Percentiles rank a stretch among this genome's conserved stretches.
Conservation (phyloP, 768 basidiomycete genomes). For the Vararia minispora region DNA sequence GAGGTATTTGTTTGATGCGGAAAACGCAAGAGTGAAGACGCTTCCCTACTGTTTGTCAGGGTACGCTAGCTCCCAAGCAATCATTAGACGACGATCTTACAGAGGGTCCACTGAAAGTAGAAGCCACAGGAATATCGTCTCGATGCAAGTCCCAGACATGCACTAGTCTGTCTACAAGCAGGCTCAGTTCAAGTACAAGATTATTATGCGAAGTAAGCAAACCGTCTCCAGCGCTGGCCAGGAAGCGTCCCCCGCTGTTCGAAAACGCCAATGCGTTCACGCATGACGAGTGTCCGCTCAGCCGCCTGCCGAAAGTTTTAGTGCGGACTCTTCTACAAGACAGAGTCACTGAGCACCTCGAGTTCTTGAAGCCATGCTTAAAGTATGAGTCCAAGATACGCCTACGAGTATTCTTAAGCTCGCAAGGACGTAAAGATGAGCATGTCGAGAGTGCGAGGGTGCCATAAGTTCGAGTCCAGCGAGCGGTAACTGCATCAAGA, state of each 20-base stretch:
- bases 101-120: conserved; percentile 19
- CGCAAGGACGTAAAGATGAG: no score
- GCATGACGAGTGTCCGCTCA: conserved; percentile 24
- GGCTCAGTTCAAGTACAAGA: neutral
- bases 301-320: no score
- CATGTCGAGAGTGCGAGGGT: no score
- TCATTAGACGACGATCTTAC: conserved; percentile 12
- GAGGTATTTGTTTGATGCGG: conserved; percentile 49
- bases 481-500: no score
- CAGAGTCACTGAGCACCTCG: no score
- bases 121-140: conserved; percentile 17
- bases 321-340: no score
- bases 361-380: no score
- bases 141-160: conserved; percentile 27
- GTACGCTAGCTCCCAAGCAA: conserved; percentile 1
- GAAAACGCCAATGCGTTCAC: conserved; percentile 28
- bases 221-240: conserved; percentile 30
- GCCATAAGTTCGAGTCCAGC: no score
- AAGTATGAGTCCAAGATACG: no score
- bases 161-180: conserved; percentile 19
- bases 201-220: neutral
- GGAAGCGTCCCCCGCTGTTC: conserved; percentile 23
- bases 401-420: no score
- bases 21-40: conserved; percentile 62
- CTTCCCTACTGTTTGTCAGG: conserved; percentile 36